phyloP scores from a whole-genome alignment of 208 protist genomes.

The Leishmania major region DNA sequence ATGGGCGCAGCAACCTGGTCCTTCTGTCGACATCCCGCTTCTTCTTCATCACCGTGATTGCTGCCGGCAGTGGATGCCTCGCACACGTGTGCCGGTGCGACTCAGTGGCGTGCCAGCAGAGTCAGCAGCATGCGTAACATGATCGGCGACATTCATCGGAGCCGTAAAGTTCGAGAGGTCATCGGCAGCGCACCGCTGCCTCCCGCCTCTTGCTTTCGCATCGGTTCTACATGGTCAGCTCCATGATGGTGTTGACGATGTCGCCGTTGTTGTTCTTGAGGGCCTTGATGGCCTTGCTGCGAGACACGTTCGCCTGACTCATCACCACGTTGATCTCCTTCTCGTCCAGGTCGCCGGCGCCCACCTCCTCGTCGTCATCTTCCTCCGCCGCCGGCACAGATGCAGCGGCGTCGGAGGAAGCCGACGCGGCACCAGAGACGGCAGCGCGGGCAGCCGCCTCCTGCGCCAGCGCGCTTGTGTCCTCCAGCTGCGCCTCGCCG shows the following conservation, averaged over 20 bases:
- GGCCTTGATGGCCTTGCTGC: conserved; percentile 79
- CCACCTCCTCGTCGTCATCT: conserved; percentile 57
- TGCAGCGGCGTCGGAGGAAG: conserved; percentile 27
- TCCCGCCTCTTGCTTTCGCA: background rate
- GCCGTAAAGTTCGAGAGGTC: background rate
- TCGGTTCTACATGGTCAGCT: conserved; percentile 68
- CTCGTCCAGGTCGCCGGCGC: conserved; percentile 65
- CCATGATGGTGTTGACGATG: conserved; percentile 90
- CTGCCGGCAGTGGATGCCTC: background rate
- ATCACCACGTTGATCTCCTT: conserved; percentile 90
- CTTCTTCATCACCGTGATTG: background rate
- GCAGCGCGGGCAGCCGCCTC: conserved; percentile 72
- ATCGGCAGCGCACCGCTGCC: background rate
- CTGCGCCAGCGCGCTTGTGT: conserved; percentile 65
- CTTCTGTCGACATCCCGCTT: background rate
- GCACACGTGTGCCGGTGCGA: background rate
- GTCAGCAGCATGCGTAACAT: background rate
- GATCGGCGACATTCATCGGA: background rate
- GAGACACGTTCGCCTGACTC: conserved; percentile 71
- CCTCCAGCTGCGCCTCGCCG: conserved; percentile 97
- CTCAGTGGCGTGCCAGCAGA: background rate
- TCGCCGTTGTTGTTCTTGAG: conserved; percentile 89
- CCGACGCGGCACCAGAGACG: conserved; percentile 49
- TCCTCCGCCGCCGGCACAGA: conserved; percentile 33
- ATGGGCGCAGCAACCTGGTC: background rate